Base-by-base conservation (phyloP, 1,284 basidiomycete genomes). In the Trichosporon ovoides region DNA sequence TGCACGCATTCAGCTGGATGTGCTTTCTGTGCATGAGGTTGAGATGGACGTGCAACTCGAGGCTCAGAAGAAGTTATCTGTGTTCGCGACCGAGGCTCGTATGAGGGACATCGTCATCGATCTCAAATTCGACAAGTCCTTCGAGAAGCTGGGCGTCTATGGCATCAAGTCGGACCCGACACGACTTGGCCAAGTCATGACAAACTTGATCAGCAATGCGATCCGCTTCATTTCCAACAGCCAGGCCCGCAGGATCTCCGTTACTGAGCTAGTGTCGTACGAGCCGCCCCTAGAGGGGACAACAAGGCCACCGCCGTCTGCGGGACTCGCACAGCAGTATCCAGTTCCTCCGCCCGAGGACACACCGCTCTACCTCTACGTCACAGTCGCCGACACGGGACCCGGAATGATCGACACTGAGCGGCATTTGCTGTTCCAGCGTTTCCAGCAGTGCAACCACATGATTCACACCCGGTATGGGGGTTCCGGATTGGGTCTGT, bases 1-100 rank as follows among this genome's bases (percentile, higher is more conserved):
- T 1, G 76, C 77, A 0, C 64, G 77, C 11, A 74, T 79, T 28
- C 78, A 79, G 56, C 73, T 79, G n/a, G 69, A 70, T 54, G 68
- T 71, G 69, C 64, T 74, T 24, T 60, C 40, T 19, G 37, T 76
- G 3, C 66, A 71, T 64, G 66, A 70, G n/a, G 68, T 78, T 46
- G 74, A 76, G 52, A 76, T 71, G 55, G 69, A 77, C 50, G 53
- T 79, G 20, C 56, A 66, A n/a, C 66, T 65, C 20, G 75, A 78
- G 56, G 72, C 74, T 2, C 63, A 66, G 13, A 77, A 75, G 57
- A 67, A 70, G 19, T 38, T 69, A 11, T 65, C 66, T 7, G 68
- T 74, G n/a, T 75, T 75, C 48, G 53, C 70, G 0, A 61, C 56
- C 14, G 75, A 77, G 57, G 71, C 72, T 7, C 66, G 63, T 50